Evolutionary conservation across 345 rosid genomes (phyloP).

Genomic region (Euphorbia tirucalli): DNA sequence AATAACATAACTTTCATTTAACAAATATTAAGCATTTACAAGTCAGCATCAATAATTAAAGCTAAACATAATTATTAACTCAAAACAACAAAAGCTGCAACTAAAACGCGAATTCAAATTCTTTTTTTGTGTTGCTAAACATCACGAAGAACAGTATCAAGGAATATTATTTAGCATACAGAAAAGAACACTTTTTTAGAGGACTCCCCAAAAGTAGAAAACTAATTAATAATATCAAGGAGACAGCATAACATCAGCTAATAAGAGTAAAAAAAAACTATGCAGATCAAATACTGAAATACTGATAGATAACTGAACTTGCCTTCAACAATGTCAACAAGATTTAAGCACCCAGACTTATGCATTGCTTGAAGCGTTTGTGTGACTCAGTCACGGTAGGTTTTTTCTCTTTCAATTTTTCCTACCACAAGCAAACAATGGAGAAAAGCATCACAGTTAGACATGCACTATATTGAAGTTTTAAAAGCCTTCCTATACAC

Average conservation of each 20-base stretch:
- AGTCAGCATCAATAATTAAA: no score
- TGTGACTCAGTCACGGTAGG: slow-evolving; percentile 64
- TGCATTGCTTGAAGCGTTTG: slow-evolving; percentile 94
- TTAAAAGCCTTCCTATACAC: not conserved
- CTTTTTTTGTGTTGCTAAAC: no score
- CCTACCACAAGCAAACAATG: slow-evolving; percentile 45
- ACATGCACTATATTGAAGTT: slow-evolving; percentile 9
- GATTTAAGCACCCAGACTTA: slow-evolving; percentile 87
- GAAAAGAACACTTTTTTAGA: not conserved
- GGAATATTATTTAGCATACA: not conserved
- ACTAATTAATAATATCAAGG: not conserved
- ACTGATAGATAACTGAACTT: slow-evolving; percentile 33
- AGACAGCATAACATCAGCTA: not conserved
- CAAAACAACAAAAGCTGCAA: no score
- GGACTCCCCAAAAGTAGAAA: not conserved
- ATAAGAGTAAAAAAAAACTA: not conserved
- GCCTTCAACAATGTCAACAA: slow-evolving; percentile 90
- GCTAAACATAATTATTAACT: no score
- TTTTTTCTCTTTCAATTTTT: slow-evolving; percentile 98
- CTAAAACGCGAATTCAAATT: no score
- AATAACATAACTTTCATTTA: no score
- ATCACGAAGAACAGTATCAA: no score
- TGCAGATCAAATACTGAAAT: not conserved
- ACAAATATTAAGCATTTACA: no score
- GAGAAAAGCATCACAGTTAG: slow-evolving; percentile 12